These are phyloP conservation scores for Blepharisma undulans DNA, from an alignment of 169 alveolate genomes.

Conservation along the genomic window DNA sequence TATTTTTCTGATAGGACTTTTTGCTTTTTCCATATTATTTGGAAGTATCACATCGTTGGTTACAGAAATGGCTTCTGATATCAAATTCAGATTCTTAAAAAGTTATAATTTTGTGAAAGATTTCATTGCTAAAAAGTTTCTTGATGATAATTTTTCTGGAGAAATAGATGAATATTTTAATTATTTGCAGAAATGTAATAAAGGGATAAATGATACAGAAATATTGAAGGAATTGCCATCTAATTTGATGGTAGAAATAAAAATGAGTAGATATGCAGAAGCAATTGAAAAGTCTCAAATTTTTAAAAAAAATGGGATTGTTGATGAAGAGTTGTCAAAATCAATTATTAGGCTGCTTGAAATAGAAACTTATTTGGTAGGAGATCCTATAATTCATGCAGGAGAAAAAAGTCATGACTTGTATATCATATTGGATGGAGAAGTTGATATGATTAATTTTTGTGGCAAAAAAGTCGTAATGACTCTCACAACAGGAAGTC, in stretches of 20 bases:
- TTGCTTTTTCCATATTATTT: constrained; percentile 54
- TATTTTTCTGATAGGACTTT: constrained; percentile 39
- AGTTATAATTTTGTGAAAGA: constrained; percentile 41
- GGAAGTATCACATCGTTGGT: constrained; percentile 57
- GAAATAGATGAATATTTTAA: constrained; percentile 44
- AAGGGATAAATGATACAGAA: constrained; percentile 43
- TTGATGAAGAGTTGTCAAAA: constrained; percentile 39
- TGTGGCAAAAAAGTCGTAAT: neutral
- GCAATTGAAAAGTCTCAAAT: constrained; percentile 48
- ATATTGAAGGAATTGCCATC: constrained; percentile 43
- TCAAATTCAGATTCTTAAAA: constrained; percentile 25
- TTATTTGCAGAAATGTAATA: constrained; percentile 42
- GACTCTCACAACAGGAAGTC: neutral
- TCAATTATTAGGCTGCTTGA: constrained; percentile 46
- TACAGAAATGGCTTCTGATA: constrained; percentile 36
- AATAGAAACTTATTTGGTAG: constrained; percentile 41
- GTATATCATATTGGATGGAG: constrained; percentile 59
- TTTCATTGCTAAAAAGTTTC: constrained; percentile 28
- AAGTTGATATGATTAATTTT: constrained; percentile 39
- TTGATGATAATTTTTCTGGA: neutral
- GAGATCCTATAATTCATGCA: constrained; percentile 48
- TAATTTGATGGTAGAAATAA: constrained; percentile 39
- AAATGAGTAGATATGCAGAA: constrained; percentile 33
- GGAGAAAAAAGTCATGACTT: constrained; percentile 45
- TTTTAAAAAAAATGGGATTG: constrained; percentile 42